Base-by-base conservation (phyloP, 352 stramenopile species). In the Phytophthora megakarya region DNA sequence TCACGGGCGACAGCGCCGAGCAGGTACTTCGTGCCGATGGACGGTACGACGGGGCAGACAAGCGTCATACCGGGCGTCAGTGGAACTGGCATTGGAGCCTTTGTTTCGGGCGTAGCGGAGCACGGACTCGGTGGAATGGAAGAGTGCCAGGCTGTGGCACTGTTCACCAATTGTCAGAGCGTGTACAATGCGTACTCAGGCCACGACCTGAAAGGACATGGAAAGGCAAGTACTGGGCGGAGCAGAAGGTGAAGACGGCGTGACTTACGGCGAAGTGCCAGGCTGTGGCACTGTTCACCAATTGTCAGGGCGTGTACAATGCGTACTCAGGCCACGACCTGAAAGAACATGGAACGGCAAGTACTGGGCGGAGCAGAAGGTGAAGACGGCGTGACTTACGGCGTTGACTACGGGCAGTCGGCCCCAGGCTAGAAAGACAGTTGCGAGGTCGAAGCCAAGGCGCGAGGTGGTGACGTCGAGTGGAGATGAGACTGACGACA, bases 11-110 rank as follows among this genome's bases (percentile, higher is more conserved):
- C 18, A 6, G 42, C 30, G 4, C 32, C 28, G 2, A 46, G 5
- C 10, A 30, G 28, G 8, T 44, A 45, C 11, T 16, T 39, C 15
- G 18, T 47, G 3, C 42, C 28, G 19, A 46, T 61, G 40, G 30
- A 22, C 2, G 42, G 32, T 0, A 53, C 42, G 19, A 61, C 22
- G 7, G 43, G 42, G 0, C 15, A 35, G 16, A 52, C 22, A 13
- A 47, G 15, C 13, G 53, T 61, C 8, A 45, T 61, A 3, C 42
- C 53, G 39, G 53, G 53, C 7, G 45, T 61, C 18, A 30, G 40
- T 13, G 40, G 51, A 10, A 19, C 28, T 3, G 39, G 51, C 3
- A 18, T 60, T 10, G n/a, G 19, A 2, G 13, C 39, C 5, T 28
- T 18, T 1, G 35, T 50, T 38, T 25, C 28, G 18, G 18, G 3